Percentiles rank a stretch among this genome's conserved stretches.
phyloP scores from a whole-genome alignment of 2,329 filamentous ascomycete genomes.

The Chaetomium globosum region DNA sequence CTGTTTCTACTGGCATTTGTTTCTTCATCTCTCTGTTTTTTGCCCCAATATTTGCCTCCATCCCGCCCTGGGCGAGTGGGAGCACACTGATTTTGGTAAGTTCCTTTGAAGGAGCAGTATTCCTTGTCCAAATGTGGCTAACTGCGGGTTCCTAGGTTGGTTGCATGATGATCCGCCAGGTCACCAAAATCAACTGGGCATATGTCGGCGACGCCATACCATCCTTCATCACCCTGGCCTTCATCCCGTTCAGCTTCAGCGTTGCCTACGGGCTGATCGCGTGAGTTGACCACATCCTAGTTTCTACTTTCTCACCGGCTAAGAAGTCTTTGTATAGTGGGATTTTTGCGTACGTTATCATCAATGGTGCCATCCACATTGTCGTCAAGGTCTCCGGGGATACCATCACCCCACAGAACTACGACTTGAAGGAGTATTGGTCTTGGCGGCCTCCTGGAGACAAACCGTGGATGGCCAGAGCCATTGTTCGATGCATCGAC shows the following conservation, averaged over 20 bases:
- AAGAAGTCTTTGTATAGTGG: slow-evolving; percentile 43
- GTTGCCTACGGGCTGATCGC: slow-evolving; percentile 77
- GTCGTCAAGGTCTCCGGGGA: slow-evolving; percentile 50
- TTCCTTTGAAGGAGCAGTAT: neutral
- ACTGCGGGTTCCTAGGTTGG: slow-evolving; percentile 56
- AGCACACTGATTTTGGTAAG: slow-evolving; percentile 69
- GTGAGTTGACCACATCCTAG: slow-evolving; percentile 45
- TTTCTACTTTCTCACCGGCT: neutral
- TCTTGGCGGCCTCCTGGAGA: slow-evolving; percentile 54
- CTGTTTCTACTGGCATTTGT: slow-evolving; percentile 68
- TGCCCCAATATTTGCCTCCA: slow-evolving; percentile 74
- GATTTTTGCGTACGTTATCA: slow-evolving; percentile 56
- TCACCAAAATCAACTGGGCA: slow-evolving; percentile 73
- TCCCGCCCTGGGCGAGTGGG: slow-evolving; percentile 77
- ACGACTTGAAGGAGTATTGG: slow-evolving; percentile 60
- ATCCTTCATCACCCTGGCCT: slow-evolving; percentile 72
- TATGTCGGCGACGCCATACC: slow-evolving; percentile 76
- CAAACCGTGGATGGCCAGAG: slow-evolving; percentile 52
- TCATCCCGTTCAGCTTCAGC: slow-evolving; percentile 79
- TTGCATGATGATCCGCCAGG: slow-evolving; percentile 76
- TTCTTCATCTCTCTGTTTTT: slow-evolving; percentile 75
- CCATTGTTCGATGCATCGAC: slow-evolving; percentile 32
- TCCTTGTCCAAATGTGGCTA: neutral
- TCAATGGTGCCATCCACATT: slow-evolving; percentile 53
- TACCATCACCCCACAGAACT: slow-evolving; percentile 52